Conservation (phyloP, 129 eudicot genomes). For the Chrysanthemum seticuspe region DNA sequence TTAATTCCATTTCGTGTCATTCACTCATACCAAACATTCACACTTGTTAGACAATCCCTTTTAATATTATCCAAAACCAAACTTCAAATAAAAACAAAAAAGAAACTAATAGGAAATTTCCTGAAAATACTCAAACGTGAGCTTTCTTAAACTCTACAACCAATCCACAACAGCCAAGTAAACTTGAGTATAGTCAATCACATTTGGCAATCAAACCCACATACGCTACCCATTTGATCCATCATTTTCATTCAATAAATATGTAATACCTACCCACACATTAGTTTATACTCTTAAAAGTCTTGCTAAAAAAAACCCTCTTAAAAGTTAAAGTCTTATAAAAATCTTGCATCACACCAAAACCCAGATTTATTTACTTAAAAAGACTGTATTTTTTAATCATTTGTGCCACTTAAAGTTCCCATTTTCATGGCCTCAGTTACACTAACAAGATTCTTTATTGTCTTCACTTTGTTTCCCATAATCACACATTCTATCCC, state of each 20-base stretch:
- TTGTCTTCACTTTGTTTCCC: conserved; percentile 39
- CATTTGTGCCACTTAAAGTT: conserved; percentile 9
- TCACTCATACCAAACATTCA: too few relatives aligned
- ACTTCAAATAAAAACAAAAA: background rate
- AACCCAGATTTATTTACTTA: conserved; percentile 6
- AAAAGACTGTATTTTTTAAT: conserved; percentile 1
- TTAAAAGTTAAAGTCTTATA: background rate
- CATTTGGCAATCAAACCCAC: conserved; percentile 5
- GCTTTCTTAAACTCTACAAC: background rate
- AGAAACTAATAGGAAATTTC: background rate
- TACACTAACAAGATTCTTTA: conserved; percentile 21
- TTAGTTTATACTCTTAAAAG: too few relatives aligned
- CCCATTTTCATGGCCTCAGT: conserved; percentile 26
- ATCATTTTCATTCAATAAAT: conserved; percentile 14
- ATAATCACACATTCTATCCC: conserved; percentile 50
- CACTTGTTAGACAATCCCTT: too few relatives aligned
- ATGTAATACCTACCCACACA: conserved; percentile 13
- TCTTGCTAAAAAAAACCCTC: too few relatives aligned
- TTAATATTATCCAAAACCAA: background rate
- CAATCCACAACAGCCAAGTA: background rate
- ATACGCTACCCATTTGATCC: background rate
- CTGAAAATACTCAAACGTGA: too few relatives aligned
- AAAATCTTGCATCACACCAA: background rate
- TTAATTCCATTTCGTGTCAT: too few relatives aligned
- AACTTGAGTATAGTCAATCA: conserved; percentile 13